phyloP scores from a whole-genome alignment of 768 basidiomycete genomes.

The Russula dissimulans region DNA sequence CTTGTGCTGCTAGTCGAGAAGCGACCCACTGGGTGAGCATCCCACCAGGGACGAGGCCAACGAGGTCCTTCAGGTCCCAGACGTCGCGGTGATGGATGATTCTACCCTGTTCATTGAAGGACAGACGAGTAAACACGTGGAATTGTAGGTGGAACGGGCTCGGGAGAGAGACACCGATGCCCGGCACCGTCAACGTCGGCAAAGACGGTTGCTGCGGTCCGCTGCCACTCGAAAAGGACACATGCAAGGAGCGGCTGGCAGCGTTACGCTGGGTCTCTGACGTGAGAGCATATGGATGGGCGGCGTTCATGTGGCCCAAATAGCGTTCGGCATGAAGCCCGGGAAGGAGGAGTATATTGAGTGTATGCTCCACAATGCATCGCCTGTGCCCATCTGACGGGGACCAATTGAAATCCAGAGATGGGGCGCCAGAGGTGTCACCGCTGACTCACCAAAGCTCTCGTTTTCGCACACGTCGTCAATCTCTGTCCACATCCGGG shows the following conservation, averaged over 20 bases:
- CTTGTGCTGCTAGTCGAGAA: slow-evolving; percentile 49
- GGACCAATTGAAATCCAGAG: not conserved
- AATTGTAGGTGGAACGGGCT: slow-evolving; percentile 66
- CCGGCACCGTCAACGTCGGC: slow-evolving; percentile 48
- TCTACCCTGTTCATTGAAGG: slow-evolving; percentile 75
- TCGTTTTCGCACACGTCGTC: slow-evolving; percentile 71
- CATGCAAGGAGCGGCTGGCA: slow-evolving; percentile 20
- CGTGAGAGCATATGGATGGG: slow-evolving; percentile 21
- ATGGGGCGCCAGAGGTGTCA: not conserved
- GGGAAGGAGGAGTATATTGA: slow-evolving; percentile 68
- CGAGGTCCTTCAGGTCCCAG: slow-evolving; percentile 73
- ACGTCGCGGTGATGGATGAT: slow-evolving; percentile 74
- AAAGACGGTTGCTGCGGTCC: slow-evolving; percentile 24
- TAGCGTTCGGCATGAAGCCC: slow-evolving; percentile 41
- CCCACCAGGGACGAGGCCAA: slow-evolving; percentile 63
- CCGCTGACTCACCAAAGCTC: slow-evolving; percentile 51
- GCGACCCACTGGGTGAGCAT: slow-evolving; percentile 61
- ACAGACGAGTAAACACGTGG: slow-evolving; percentile 60
- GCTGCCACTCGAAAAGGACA: slow-evolving; percentile 17
- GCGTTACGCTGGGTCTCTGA: slow-evolving; percentile 17
- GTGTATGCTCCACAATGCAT: slow-evolving; percentile 69
- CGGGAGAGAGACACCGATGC: slow-evolving; percentile 59
- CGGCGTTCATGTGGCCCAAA: slow-evolving; percentile 21
- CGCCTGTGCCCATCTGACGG: slow-evolving; percentile 59
- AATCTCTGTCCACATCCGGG: slow-evolving; percentile 68